Evolutionary conservation across 345 rosid species (phyloP).

Genomic region (Citrus cavaleriei): DNA sequence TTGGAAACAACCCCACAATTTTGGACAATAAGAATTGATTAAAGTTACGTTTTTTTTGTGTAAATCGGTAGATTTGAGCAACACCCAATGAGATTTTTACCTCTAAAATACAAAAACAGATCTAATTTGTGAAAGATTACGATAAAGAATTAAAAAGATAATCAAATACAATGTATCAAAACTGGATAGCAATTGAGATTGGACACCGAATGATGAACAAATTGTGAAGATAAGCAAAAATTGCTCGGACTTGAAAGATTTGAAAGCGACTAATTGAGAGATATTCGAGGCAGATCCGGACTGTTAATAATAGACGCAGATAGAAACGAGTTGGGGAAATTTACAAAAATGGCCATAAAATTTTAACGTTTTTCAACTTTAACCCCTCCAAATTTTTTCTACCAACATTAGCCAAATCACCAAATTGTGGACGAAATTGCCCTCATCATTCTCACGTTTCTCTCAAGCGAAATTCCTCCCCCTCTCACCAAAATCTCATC

Average conservation of each 20-base stretch:
- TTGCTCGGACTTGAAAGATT: background rate
- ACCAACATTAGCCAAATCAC: too few relatives aligned
- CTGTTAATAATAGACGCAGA: background rate
- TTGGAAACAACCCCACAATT: slow-evolving; percentile 9
- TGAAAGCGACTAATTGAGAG: background rate
- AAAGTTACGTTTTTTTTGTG: background rate
- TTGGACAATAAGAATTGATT: slow-evolving; percentile 4
- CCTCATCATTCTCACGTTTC: too few relatives aligned
- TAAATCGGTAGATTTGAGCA: background rate
- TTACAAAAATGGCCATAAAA: too few relatives aligned
- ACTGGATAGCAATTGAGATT: background rate
- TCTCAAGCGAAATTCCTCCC: too few relatives aligned
- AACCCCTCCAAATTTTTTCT: too few relatives aligned
- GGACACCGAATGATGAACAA: background rate
- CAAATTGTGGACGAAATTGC: too few relatives aligned
- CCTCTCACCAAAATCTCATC: too few relatives aligned
- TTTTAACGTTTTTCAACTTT: too few relatives aligned
- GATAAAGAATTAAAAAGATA: background rate
- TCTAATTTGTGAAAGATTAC: background rate
- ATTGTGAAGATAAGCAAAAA: background rate
- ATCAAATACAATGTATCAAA: background rate
- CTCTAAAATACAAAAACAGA: background rate
- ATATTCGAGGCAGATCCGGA: background rate
- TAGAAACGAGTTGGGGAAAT: background rate
- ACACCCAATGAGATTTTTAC: slow-evolving; percentile 16